Percentiles rank a stretch among this genome's conserved stretches.
Conservation (phyloP, 805 yeast genomes). For the Zygosaccharomyces lentus region DNA sequence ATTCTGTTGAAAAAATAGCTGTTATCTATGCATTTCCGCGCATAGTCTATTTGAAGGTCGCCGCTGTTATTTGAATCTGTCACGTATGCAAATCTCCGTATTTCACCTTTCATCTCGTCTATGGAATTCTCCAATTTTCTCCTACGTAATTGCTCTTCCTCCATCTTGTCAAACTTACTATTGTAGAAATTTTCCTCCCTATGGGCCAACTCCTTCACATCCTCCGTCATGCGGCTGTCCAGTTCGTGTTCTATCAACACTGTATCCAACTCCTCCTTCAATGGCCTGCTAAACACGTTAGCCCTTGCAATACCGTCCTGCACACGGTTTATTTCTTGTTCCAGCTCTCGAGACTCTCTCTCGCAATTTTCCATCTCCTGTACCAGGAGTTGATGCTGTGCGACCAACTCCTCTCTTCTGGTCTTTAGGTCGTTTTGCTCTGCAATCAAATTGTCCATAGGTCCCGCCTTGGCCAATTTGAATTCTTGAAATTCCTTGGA, state of each 20-base stretch:
- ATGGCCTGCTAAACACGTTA: slow-evolving; percentile 14
- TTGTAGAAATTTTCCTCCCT: slow-evolving; percentile 22
- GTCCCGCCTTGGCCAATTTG: slow-evolving; percentile 19
- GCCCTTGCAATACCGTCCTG: slow-evolving; percentile 3
- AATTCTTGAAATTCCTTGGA: slow-evolving; percentile 24
- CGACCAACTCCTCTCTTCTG: slow-evolving; percentile 11
- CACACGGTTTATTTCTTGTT: slow-evolving; percentile 14
- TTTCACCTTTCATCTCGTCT: slow-evolving; percentile 36
- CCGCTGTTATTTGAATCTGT: slow-evolving; percentile 1
- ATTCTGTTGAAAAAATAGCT: slow-evolving; percentile 21
- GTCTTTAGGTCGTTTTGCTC: slow-evolving; percentile 17
- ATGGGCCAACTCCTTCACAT: slow-evolving; percentile 23
- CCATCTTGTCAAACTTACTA: slow-evolving; percentile 29
- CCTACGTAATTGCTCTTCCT: slow-evolving; percentile 38
- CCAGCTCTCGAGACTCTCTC: slow-evolving; percentile 12
- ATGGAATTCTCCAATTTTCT: slow-evolving; percentile 49
- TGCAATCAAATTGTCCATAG: slow-evolving; percentile 22
- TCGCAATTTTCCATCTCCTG: slow-evolving; percentile 21
- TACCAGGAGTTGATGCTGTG: slow-evolving; percentile 19
- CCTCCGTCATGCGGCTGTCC: slow-evolving; percentile 20
- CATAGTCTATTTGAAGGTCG: slow-evolving; percentile 16
- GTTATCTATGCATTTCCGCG: slow-evolving; percentile 7
- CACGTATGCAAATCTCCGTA: slow-evolving; percentile 32
- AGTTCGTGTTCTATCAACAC: slow-evolving; percentile 22
- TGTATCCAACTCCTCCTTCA: slow-evolving; percentile 23